These are phyloP conservation scores for Lecanicillium sp. DNA, from an alignment of 2,329 filamentous ascomycete genomes.

Conservation along the genomic window DNA sequence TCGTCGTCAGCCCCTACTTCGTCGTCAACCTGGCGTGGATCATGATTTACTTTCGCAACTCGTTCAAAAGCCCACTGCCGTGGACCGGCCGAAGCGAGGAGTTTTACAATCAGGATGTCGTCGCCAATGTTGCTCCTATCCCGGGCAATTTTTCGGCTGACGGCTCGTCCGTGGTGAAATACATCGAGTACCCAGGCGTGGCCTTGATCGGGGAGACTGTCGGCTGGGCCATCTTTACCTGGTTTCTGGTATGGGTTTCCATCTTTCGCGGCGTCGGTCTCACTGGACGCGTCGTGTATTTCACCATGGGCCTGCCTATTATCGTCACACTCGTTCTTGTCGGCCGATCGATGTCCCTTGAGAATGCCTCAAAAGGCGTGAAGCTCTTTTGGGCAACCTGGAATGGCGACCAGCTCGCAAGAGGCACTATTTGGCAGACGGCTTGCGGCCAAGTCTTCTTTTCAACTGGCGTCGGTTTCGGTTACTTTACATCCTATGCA, in stretches of 20 bases:
- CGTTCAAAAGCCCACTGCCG: conserved; percentile 48
- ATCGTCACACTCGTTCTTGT: conserved; percentile 51
- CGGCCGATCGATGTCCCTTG: conserved; percentile 46
- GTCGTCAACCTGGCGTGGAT: conserved; percentile 53
- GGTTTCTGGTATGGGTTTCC: conserved; percentile 54
- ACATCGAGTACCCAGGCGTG: conserved; percentile 40
- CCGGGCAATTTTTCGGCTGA: conserved; percentile 32
- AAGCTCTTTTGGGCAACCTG: conserved; percentile 40
- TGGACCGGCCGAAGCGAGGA: conserved; percentile 46
- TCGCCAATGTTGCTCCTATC: conserved; percentile 40
- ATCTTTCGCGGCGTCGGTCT: conserved; percentile 54
- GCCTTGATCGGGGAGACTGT: conserved; percentile 49
- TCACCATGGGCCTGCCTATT: conserved; percentile 56
- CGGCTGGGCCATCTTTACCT: conserved; percentile 52
- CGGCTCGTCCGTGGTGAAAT: conserved; percentile 34
- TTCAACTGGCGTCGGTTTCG: conserved; percentile 52
- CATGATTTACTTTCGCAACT: conserved; percentile 52
- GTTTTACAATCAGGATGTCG: conserved; percentile 46
- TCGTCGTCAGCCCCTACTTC: conserved; percentile 52
- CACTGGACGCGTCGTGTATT: conserved; percentile 54
- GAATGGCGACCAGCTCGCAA: conserved; percentile 44
- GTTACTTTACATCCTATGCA: conserved; percentile 53
- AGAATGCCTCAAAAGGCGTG: conserved; percentile 47
- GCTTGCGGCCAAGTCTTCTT: conserved; percentile 56
- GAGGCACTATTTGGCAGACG: conserved; percentile 52